Evolutionary conservation across 176 grass and related monocot genomes (phyloP), one percentile per base, ranked within the genome.

Genomic region (Musa troglodytarum): DNA sequence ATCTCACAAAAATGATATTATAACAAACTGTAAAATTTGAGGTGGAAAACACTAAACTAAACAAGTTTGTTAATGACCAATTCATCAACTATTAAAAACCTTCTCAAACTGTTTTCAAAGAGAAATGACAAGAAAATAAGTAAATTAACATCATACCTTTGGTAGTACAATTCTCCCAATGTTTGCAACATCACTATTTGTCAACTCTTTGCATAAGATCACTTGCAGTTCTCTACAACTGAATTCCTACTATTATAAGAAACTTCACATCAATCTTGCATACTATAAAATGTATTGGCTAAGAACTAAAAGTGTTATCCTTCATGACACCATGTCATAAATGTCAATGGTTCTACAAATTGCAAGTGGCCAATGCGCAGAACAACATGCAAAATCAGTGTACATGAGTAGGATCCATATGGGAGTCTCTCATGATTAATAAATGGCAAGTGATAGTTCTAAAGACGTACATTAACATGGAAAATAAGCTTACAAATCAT

Each of bases 121-220:
- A 76, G 17, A 65, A 75, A 72, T 64, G 19, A 22, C 0, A 1
- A 72, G 3, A 59, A 78, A 63, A 82, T 49, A 76, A 53, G 63
- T 72, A 58, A 8, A 21, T 43, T 12, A 77, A 72, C 54, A 53
- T 24, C 26, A 66, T 74, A 92, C 95, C 86, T 99, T 99, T 26
- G 90, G 90, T 49, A 99, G 69, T 26, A 94, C 90, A 82, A 99
- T 86, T 84, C 90, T 86, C 68, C 95, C 95, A 61, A 89, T 79
- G 57, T 78, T 99, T 89, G 84, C 84, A 50, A 87, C 88, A 83
- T 99, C 95, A 53, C 86, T 94, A 19, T 99, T 99, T 55, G 95
- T 92, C 84, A 99, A 82, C 22, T 92, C 95, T 84, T 99, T 94
- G 81, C 73, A 68, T 70, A 92, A 52, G 53, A 89, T 49, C 34